Percentiles rank a stretch among this genome's conserved stretches.
Conservation (phyloP, 768 basidiomycete species). For the Hypholoma sublateritium region DNA sequence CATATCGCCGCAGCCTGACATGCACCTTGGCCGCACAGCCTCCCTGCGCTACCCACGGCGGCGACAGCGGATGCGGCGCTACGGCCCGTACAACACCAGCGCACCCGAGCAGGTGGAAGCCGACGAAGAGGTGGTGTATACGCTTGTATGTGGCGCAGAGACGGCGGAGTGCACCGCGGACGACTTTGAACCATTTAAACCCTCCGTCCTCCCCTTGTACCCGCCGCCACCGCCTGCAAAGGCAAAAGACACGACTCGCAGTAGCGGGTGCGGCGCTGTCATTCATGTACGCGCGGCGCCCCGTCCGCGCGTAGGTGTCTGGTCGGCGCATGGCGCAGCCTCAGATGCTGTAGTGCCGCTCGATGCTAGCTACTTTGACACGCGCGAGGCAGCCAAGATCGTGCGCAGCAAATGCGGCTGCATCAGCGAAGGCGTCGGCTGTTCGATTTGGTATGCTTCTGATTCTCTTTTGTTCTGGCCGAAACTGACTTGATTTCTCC, state of each 20-base stretch:
- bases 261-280: conserved; percentile 61
- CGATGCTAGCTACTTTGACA: conserved; percentile 59
- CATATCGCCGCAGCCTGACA: not conserved
- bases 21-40: not conserved
- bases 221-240: conserved; percentile 22
- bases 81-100: conserved; percentile 16
- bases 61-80: conserved; percentile 14
- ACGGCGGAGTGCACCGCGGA: conserved; percentile 9
- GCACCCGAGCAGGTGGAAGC: conserved; percentile 10
- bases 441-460: conserved; percentile 33
- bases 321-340: conserved; percentile 57
- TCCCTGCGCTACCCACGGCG: conserved; percentile 7
- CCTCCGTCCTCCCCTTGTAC: conserved; percentile 37
- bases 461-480: conserved; percentile 4
- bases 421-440: conserved; percentile 66
- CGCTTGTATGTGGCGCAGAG: conserved; percentile 29
- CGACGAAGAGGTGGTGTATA: conserved; percentile 24
- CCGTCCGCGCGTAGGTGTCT: conserved; percentile 50
- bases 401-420: conserved; percentile 63
- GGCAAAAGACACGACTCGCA: conserved; percentile 16
- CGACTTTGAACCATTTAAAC: conserved; percentile 26
- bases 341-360: conserved; percentile 55
- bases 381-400: conserved; percentile 45
- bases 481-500: not conserved
- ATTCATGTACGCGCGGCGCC: conserved; percentile 57